Evolutionary conservation across 306 rosid species (phyloP), one percentile per base, ranked within the genome.

Genomic region (Inga leiocalycina): DNA sequence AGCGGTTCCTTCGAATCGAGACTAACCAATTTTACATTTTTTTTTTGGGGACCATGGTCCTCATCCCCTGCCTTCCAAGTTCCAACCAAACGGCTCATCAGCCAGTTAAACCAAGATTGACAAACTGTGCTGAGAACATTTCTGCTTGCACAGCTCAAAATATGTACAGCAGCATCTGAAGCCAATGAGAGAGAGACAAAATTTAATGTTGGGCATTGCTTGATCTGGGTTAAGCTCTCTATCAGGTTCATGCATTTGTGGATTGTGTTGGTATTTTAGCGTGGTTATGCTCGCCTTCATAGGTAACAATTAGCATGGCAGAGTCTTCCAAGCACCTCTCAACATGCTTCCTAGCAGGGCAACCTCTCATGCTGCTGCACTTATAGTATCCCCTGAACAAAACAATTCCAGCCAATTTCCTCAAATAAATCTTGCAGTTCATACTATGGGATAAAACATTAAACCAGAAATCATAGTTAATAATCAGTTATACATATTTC

Each of bases 291-390:
- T 97, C 99, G 0, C 97, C 98, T 94, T 97, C 99, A 75, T 97
- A 97, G 77, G 98, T 97, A 76, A 97, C 98, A 2, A 89, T 88
- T 51, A 97, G 97, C 99, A 97, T 97, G 20, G 97, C 86, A 24
- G 99, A 92, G 52, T 97, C 97, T 84, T 97, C 98, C 88, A 93
- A 86, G 89, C 97, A 97, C 87, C 99, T 90, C 87, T 97, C 99
- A 6, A 97, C 99, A 59, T 97, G 99, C 89, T 97, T 97, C 89
- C 99, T 97, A 24, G 99, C 99, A 22, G 99, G 99, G 80, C 99
- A 97, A 44, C 99, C 99, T 88, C 99, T 91, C 98, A 97, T 97
- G 95, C 99, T 97, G 89, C 99, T 97, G 84, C 99, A 97, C 88
- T 97, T 97, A 59, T 97, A 97, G 87, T 97, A 97, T 74, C 99